Evolutionary conservation across 768 basidiomycete genomes (phyloP).

Genomic region (Lactarius sanguifluus): DNA sequence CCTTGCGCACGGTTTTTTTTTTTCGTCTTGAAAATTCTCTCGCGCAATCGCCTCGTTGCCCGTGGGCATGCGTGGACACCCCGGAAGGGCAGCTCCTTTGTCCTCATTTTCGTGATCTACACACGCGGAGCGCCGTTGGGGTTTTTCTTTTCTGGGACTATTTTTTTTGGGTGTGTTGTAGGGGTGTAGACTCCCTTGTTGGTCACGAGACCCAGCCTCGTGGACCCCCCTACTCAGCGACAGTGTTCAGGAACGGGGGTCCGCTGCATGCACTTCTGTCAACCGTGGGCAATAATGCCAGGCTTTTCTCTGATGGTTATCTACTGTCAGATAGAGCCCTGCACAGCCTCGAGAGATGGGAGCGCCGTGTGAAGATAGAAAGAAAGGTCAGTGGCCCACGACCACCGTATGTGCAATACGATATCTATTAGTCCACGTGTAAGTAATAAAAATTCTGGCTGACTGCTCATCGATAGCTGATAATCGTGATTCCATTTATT

Average conservation of each 20-base stretch:
- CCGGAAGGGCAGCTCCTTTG: background rate
- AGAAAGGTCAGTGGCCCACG: background rate
- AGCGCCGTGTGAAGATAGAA: background rate
- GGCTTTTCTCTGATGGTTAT: background rate
- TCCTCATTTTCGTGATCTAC: background rate
- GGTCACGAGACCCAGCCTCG: slow-evolving; percentile 15
- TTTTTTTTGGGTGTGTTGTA: background rate
- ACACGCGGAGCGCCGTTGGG: slow-evolving; percentile 18
- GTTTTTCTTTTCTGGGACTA: slow-evolving; percentile 4
- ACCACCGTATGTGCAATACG: too few species aligned
- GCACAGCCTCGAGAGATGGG: background rate
- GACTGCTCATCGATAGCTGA: background rate
- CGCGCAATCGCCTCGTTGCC: background rate
- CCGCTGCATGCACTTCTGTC: background rate
- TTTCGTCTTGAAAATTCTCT: too few species aligned
- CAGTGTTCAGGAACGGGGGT: background rate
- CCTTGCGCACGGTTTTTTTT: background rate
- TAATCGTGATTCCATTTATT: background rate
- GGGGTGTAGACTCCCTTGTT: background rate
- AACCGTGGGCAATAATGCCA: background rate
- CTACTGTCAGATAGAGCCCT: background rate
- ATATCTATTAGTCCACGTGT: background rate
- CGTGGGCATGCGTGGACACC: background rate
- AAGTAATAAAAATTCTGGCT: background rate
- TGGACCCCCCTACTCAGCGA: background rate